Conservation (phyloP, 2,329 filamentous ascomycete genomes). For the Fusarium sp. region DNA sequence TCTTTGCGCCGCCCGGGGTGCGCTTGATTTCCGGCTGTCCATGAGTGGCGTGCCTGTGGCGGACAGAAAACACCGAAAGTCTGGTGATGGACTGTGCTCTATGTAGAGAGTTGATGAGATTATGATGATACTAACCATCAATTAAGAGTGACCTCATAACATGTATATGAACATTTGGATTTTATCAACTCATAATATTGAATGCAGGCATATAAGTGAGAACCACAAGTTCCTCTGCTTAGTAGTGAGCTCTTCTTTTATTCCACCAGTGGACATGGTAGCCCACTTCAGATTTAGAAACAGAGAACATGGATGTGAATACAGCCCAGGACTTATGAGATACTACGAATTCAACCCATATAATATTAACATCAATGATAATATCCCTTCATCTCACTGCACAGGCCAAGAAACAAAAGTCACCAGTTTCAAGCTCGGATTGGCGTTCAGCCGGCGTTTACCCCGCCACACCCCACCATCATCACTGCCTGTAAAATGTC, state of each 20-base stretch:
- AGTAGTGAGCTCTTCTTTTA: not conserved
- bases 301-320: not conserved
- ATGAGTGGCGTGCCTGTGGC: not conserved
- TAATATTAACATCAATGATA: not conserved
- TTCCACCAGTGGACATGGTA: not conserved
- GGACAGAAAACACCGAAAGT: not conserved
- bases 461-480: constrained; percentile 57
- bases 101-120: not conserved
- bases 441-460: constrained; percentile 20
- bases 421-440: not conserved
- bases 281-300: not conserved
- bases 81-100: not conserved
- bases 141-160: accelerated
- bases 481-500: constrained; percentile 54
- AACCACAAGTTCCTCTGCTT: not conserved
- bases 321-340: not conserved
- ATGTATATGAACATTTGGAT: not conserved
- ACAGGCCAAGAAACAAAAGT: not conserved
- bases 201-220: not conserved
- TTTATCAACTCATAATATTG: not conserved
- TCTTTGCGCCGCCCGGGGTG: not conserved
- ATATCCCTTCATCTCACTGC: not conserved
- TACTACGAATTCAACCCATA: not conserved
- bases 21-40: not conserved
- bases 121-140: accelerated